Percentiles rank a stretch among this genome's conserved stretches.
Conservation (phyloP, 257 asterid species). For the Solanum ossicruentum region DNA sequence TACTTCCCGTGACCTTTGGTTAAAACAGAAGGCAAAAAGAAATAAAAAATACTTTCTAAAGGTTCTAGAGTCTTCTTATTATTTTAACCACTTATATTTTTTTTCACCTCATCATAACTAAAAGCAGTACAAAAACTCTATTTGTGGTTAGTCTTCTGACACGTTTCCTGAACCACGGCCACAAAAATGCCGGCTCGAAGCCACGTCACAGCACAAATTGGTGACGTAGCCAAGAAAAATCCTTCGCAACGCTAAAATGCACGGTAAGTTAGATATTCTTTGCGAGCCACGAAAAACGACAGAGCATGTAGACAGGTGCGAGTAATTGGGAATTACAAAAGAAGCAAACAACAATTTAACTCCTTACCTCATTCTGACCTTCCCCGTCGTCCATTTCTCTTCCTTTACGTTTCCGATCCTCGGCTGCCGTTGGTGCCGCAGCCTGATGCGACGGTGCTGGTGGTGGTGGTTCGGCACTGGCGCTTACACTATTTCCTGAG, state of each 20-base stretch:
- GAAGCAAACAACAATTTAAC: too few relatives aligned
- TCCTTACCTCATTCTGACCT: slow-evolving; percentile 55
- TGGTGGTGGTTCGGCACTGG: slow-evolving; percentile 24
- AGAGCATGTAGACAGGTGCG: not conserved
- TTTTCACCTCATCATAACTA: not conserved
- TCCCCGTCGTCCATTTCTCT: slow-evolving; percentile 43
- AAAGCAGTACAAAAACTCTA: not conserved
- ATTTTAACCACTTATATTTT: not conserved
- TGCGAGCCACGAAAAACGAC: not conserved
- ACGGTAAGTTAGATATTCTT: not conserved
- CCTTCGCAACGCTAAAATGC: not conserved
- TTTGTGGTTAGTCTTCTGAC: not conserved
- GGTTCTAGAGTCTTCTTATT: not conserved
- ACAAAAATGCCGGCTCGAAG: not conserved
- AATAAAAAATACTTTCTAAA: not conserved
- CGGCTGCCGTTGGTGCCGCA: not conserved
- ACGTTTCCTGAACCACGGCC: not conserved
- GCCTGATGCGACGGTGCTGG: not conserved
- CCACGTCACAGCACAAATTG: not conserved
- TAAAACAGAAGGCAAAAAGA: not conserved
- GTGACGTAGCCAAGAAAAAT: not conserved
- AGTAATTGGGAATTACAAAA: not conserved
- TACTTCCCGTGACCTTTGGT: not conserved
- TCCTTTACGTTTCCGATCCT: slow-evolving; percentile 57
- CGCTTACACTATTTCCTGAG: slow-evolving; percentile 38